Base-by-base conservation (phyloP, 164 flowering plant species). In the Macadamia integrifolia region DNA sequence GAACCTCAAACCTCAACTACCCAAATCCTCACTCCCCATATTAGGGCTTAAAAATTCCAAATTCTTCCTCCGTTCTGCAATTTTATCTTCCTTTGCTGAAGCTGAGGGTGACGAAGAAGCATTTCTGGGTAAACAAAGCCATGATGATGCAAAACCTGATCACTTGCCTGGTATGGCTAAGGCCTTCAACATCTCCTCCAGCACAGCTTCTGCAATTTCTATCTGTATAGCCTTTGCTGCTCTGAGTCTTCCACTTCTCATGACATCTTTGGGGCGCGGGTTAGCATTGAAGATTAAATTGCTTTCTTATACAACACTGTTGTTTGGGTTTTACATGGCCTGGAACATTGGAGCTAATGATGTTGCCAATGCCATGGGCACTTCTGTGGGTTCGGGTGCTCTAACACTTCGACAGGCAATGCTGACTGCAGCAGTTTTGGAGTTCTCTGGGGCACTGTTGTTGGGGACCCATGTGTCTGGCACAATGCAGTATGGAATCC, bases 271-370 rank as follows among this genome's bases (percentile, higher is more conserved):
- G 61, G 86, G 85, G 8, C 80, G 61, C 31, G 92, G 87, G 0
- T 6, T 87, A 79, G 81, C 72, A 7, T 53, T 89, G 71, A 92
- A 87, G 88, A 87, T 80, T 29, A 84, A 83, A 69, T 14, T 78
- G 31, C 66, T 95, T 52, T 87, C 98, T 0, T 91, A 93, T 59
- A 80, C 71, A 0, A 89, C 97, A 0, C 76, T 93, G 60, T 65
- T 93, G 72, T 85, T 81, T 31, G 98, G 98, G 5, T 89, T 91
- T 66, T 93, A 87, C 78, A 93, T 93, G 98, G 98, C 98, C 13
- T 91, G 98, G 98, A 93, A 93, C 60, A 93, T 93, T 49, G 98
- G 98, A 42, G 98, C 98, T 11, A 93, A 93, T 59, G 98, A 93
- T 68, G 98, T 93, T 60, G 98, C 98, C 11, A 93, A 93, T 75